phyloP scores from a whole-genome alignment of 345 rosid genomes.

The Pugionium cornutum region DNA sequence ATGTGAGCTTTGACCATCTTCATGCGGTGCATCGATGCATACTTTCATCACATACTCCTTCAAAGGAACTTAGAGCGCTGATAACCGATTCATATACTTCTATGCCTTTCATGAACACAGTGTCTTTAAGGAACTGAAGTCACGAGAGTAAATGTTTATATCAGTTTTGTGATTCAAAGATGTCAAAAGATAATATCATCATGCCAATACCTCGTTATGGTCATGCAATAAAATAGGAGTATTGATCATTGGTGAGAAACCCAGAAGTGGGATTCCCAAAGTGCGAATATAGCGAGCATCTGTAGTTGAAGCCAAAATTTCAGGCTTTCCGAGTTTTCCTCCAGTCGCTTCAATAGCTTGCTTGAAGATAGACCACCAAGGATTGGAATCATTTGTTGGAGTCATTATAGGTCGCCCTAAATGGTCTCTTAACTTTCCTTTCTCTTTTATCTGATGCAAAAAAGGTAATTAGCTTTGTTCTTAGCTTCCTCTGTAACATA shows the following conservation, averaged over 20 bases:
- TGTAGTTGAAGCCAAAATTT: conserved; percentile 84
- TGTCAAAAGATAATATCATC: neutral
- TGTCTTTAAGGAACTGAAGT: conserved; percentile 69
- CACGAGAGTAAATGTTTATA: conserved; percentile 4
- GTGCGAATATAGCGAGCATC: conserved; percentile 69
- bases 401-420: conserved; percentile 69
- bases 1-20: conserved; percentile 20
- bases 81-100: conserved; percentile 76
- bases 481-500: neutral
- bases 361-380: conserved; percentile 86
- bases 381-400: conserved; percentile 67
- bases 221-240: conserved; percentile 86
- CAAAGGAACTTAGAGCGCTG: conserved; percentile 61
- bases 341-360: conserved; percentile 70
- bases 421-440: conserved; percentile 61
- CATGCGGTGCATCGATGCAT: conserved; percentile 6
- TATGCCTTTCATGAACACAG: conserved; percentile 71
- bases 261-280: conserved; percentile 73
- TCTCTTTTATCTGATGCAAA: conserved; percentile 51
- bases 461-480: conserved; percentile 16
- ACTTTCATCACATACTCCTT: conserved; percentile 44
- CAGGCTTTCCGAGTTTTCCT: conserved; percentile 78
- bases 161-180: conserved; percentile 10
- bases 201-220: conserved; percentile 71
- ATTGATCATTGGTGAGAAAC: conserved; percentile 87